Evolutionary conservation across 2,329 filamentous ascomycete species (phyloP).

Genomic region (Aspergillus ustus): DNA sequence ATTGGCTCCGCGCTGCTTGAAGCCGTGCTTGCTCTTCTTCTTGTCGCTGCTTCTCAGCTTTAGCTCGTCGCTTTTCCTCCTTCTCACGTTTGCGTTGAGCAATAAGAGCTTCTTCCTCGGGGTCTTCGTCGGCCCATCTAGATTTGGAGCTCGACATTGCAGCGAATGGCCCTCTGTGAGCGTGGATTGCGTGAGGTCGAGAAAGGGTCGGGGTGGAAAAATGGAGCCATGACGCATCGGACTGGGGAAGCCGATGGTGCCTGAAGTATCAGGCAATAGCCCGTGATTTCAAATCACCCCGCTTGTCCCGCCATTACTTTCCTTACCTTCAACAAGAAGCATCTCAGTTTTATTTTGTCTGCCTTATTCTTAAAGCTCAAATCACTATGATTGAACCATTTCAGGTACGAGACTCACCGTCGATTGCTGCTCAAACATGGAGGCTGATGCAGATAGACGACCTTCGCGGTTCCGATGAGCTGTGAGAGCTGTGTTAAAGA

Average conservation of each 20-base stretch:
- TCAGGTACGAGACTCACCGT: conserved; percentile 40
- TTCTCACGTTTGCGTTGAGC: conserved; percentile 78
- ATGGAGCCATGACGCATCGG: conserved; percentile 32
- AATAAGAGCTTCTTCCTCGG: conserved; percentile 72
- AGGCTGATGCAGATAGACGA: conserved; percentile 63
- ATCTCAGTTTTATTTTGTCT: conserved; percentile 4
- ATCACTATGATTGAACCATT: conserved; percentile 51
- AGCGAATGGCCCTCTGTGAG: conserved; percentile 25
- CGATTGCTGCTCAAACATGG: background rate
- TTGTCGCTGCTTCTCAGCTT: conserved; percentile 67
- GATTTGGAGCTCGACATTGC: conserved; percentile 68
- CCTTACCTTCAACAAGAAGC: background rate
- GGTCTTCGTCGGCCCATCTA: conserved; percentile 85
- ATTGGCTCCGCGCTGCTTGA: conserved; percentile 27
- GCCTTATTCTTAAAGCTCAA: conserved; percentile 12
- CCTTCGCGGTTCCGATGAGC: conserved; percentile 92
- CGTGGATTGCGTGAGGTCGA: background rate
- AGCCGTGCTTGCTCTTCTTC: conserved; percentile 38
- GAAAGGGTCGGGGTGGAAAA: conserved; percentile 2
- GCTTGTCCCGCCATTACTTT: conserved; percentile 26
- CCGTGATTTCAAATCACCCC: conserved; percentile 31
- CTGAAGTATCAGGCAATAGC: conserved; percentile 13
- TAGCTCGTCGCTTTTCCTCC: conserved; percentile 84
- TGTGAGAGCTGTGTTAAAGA: conserved; percentile 89
- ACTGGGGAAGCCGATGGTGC: conserved; percentile 21